Evolutionary conservation across 2,329 filamentous ascomycete species (phyloP).

Genomic region (Nigrograna mackinnonii): DNA sequence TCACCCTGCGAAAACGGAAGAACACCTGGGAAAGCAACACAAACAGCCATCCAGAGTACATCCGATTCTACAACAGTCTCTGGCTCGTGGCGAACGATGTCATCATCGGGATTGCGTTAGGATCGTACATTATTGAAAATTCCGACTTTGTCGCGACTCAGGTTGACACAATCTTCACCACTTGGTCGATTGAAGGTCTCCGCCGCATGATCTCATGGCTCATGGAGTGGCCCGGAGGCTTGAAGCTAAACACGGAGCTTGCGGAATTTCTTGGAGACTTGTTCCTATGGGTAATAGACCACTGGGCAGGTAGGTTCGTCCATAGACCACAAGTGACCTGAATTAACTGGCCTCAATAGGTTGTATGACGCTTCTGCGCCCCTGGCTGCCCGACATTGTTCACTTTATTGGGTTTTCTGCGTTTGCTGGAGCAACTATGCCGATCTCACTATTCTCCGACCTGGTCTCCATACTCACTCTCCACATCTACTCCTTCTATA

Average conservation of each 20-base stretch:
- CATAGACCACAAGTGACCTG: not conserved
- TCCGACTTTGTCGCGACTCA: conserved; percentile 79
- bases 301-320: conserved; percentile 84
- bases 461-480: conserved; percentile 87
- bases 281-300: conserved; percentile 98
- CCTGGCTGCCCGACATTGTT: conserved; percentile 81
- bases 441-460: conserved; percentile 93
- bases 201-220: conserved; percentile 91
- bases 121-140: conserved; percentile 97
- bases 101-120: conserved; percentile 95
- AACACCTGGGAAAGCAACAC: conserved; percentile 95
- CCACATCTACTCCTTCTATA: conserved; percentile 98
- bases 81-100: conserved; percentile 99
- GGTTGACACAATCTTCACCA: conserved; percentile 74
- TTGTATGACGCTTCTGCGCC: conserved; percentile 76
- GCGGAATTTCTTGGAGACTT: conserved; percentile 93
- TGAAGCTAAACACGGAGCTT: conserved; percentile 94
- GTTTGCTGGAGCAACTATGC: conserved; percentile 95
- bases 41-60: conserved; percentile 94
- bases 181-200: conserved; percentile 86
- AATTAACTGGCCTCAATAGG: conserved; percentile 49
- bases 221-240: conserved; percentile 90
- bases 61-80: conserved; percentile 96
- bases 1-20: conserved; percentile 85
- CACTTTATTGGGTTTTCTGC: conserved; percentile 93